Conservation (phyloP, 768 basidiomycete genomes). For the Amanita polypyramis region DNA sequence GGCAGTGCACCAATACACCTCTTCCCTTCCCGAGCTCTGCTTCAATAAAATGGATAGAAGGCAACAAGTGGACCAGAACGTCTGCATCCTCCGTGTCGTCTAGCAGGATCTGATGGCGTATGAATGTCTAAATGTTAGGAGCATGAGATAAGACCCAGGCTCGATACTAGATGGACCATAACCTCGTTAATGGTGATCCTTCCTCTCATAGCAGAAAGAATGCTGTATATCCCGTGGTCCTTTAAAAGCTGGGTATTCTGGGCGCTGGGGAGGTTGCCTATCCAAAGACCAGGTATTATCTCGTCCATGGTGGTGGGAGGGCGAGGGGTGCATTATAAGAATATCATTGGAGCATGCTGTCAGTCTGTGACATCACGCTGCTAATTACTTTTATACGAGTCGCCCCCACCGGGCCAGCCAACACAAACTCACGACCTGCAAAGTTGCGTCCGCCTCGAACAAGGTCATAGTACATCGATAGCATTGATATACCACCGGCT, state of each 20-base stretch:
- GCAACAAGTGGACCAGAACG: constrained; percentile 66
- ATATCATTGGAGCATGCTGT: not conserved
- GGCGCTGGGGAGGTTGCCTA: constrained; percentile 71
- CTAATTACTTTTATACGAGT: not conserved
- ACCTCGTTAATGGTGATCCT: constrained; percentile 59
- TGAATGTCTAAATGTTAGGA: constrained; percentile 49
- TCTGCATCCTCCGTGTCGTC: constrained; percentile 73
- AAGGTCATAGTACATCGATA: no score
- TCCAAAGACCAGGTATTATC: constrained; percentile 72
- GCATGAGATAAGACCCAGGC: not conserved
- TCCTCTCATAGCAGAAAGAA: constrained; percentile 66
- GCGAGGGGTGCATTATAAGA: not conserved
- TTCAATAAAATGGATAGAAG: constrained; percentile 77
- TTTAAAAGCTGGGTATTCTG: constrained; percentile 50
- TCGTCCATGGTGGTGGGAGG: constrained; percentile 48
- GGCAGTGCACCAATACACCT: constrained; percentile 83
- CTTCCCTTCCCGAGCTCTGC: constrained; percentile 64
- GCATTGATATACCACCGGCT: no score
- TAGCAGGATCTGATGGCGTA: constrained; percentile 67
- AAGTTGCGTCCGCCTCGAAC: no score
- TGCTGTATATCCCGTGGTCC: constrained; percentile 63
- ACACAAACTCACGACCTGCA: no score
- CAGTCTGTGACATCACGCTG: not conserved
- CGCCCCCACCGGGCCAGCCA: no score
- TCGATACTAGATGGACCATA: constrained; percentile 11